Conservation (phyloP, 352 stramenopile species). For the Saprolegnia diclina region DNA sequence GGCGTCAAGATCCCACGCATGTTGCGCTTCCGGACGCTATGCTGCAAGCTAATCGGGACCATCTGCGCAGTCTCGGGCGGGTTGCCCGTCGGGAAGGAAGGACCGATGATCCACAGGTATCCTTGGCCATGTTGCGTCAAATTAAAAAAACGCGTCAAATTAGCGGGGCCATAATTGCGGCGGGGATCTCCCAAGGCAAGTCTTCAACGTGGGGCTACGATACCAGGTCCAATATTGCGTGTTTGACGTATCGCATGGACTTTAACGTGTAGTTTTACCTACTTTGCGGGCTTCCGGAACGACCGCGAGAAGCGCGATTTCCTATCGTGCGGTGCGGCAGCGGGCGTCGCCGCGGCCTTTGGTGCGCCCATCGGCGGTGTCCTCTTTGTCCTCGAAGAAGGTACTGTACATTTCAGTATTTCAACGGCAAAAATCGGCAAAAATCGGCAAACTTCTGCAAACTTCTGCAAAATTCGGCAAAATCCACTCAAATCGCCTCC, state of each 20-base stretch:
- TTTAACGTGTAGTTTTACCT: constrained; percentile 49
- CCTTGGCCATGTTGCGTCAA: background rate
- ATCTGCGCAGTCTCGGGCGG: constrained; percentile 79
- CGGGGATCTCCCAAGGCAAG: constrained; percentile 71
- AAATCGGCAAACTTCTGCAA: too few species aligned
- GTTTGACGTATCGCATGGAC: background rate
- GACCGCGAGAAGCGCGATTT: constrained; percentile 88
- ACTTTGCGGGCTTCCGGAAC: constrained; percentile 84
- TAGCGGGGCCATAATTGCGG: constrained; percentile 69
- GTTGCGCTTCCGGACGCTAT: constrained; percentile 66
- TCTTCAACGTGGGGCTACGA: constrained; percentile 65
- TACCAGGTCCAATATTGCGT: constrained; percentile 44
- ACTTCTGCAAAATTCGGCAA: background rate
- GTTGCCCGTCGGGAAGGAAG: constrained; percentile 88
- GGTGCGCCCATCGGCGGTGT: constrained; percentile 86
- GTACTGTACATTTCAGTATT: background rate
- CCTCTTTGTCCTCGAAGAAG: constrained; percentile 79
- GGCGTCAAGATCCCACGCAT: constrained; percentile 82
- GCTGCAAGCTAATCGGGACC: constrained; percentile 86
- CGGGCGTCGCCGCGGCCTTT: constrained; percentile 85
- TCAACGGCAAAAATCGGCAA: too few species aligned
- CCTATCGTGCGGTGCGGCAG: constrained; percentile 79
- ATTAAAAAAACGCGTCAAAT: background rate
- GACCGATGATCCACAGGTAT: constrained; percentile 88
- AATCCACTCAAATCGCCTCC: too few species aligned